Percentiles rank a stretch among this genome's conserved stretches.
phyloP scores from a whole-genome alignment of 2,329 filamentous ascomycete species.

The Alternaria sp. region DNA sequence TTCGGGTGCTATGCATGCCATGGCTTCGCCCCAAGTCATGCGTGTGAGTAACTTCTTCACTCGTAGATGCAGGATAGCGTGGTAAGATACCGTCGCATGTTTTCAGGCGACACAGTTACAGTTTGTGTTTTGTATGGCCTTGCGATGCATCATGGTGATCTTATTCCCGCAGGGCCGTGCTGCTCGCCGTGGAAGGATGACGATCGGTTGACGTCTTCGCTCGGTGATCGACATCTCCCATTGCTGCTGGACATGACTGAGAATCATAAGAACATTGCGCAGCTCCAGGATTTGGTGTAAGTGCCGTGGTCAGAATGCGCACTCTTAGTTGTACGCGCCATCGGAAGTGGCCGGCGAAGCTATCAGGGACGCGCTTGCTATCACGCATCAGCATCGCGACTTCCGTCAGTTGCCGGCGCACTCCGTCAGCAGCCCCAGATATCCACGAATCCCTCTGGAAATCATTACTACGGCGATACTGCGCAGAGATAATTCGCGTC shows the following conservation, averaged over 20 bases:
- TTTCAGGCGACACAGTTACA: neutral
- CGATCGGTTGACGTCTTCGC: slow-evolving; percentile 2
- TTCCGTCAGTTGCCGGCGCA: slow-evolving; percentile 35
- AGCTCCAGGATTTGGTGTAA: neutral
- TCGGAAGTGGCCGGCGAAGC: slow-evolving; percentile 20
- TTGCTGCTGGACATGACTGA: neutral
- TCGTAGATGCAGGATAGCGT: neutral
- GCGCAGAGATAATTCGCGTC: neutral
- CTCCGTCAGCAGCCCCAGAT: slow-evolving; percentile 28
- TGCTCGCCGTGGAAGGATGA: slow-evolving; percentile 1
- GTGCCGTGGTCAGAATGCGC: slow-evolving; percentile 1
- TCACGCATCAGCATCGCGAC: slow-evolving; percentile 26
- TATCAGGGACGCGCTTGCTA: slow-evolving; percentile 3
- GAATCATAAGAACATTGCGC: neutral
- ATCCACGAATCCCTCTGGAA: slow-evolving; percentile 19
- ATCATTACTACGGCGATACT: slow-evolving; percentile 13
- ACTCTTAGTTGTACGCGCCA: neutral
- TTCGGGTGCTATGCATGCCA: no score
- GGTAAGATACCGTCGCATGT: neutral
- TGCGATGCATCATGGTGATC: neutral
- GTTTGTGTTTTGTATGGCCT: neutral
- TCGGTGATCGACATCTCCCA: neutral
- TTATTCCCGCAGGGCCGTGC: neutral
- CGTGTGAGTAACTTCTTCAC: neutral
- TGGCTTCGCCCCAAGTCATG: neutral